Evolutionary conservation across 2,329 filamentous ascomycete species (phyloP).

Genomic region (Hypoxylon sp.): DNA sequence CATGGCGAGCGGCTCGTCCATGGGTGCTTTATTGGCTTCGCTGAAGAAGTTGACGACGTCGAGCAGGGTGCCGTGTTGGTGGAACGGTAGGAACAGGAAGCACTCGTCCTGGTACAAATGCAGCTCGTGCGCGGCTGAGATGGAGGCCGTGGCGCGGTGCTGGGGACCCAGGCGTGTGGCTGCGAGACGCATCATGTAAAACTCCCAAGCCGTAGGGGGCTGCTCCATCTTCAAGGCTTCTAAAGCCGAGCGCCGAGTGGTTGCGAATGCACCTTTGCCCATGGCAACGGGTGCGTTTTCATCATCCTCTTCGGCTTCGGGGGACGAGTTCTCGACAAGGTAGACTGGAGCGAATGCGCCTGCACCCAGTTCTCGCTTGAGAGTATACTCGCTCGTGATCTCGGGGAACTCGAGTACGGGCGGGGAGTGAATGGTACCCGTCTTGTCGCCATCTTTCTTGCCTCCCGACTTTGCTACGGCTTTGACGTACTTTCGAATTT

Average conservation of each 20-base stretch:
- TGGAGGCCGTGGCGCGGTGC: slow-evolving; percentile 79
- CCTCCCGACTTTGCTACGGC: slow-evolving; percentile 67
- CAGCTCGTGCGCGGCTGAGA: slow-evolving; percentile 89
- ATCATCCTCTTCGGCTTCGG: slow-evolving; percentile 62
- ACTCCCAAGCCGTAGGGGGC: slow-evolving; percentile 92
- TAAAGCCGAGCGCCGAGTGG: slow-evolving; percentile 69
- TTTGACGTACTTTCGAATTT: slow-evolving; percentile 88
- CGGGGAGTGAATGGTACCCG: slow-evolving; percentile 69
- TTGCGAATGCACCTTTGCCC: slow-evolving; percentile 74
- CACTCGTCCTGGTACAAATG: slow-evolving; percentile 93
- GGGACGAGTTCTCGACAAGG: slow-evolving; percentile 81
- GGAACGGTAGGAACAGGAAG: slow-evolving; percentile 89
- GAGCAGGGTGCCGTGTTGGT: slow-evolving; percentile 92
- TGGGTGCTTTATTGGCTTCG: slow-evolving; percentile 75
- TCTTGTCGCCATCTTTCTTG: slow-evolving; percentile 73
- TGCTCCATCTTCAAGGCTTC: slow-evolving; percentile 97
- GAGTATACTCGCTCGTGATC: slow-evolving; percentile 76
- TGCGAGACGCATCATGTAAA: slow-evolving; percentile 91
- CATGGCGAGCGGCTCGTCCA: slow-evolving; percentile 94
- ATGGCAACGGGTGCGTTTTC: slow-evolving; percentile 61
- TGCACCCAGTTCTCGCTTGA: slow-evolving; percentile 89
- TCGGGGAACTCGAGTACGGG: slow-evolving; percentile 79
- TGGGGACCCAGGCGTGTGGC: slow-evolving; percentile 81
- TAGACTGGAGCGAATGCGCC: slow-evolving; percentile 98
- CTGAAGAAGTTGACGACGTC: slow-evolving; percentile 91